Conservation (phyloP, 2,329 filamentous ascomycete species). For the Penicillium sp. region DNA sequence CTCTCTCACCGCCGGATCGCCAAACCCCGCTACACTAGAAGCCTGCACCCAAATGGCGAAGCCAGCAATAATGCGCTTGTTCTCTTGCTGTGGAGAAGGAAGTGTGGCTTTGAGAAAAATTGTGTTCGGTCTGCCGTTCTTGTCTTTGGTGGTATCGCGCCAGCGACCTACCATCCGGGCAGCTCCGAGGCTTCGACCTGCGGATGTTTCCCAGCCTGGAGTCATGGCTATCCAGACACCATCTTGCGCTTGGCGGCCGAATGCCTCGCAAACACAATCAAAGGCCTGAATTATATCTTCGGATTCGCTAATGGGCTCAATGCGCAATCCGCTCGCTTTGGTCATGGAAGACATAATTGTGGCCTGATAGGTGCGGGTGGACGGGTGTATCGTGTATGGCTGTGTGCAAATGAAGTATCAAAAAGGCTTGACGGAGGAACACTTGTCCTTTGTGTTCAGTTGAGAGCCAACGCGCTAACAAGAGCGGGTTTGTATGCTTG, state of each 20-base stretch:
- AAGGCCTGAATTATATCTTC: slow-evolving; percentile 9
- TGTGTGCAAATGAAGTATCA: background rate
- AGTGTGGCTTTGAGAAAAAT: slow-evolving; percentile 58
- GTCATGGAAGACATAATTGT: background rate
- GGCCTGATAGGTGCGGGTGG: background rate
- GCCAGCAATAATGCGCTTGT: slow-evolving; percentile 44
- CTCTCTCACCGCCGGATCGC: slow-evolving; percentile 35
- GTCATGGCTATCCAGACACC: slow-evolving; percentile 54
- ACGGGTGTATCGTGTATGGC: background rate
- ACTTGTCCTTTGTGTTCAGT: background rate
- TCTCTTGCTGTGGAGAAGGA: slow-evolving; percentile 11
- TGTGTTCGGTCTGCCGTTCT: slow-evolving; percentile 43
- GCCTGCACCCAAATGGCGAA: slow-evolving; percentile 58
- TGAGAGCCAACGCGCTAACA: background rate
- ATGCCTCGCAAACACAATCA: slow-evolving; percentile 27
- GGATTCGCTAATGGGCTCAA: slow-evolving; percentile 5
- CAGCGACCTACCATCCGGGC: slow-evolving; percentile 46
- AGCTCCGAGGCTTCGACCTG: slow-evolving; percentile 41
- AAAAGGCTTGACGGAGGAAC: background rate
- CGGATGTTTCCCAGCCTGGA: slow-evolving; percentile 56
- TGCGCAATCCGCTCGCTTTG: background rate
- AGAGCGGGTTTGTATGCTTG: background rate
- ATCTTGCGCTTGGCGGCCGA: slow-evolving; percentile 54
- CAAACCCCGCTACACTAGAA: slow-evolving; percentile 51
- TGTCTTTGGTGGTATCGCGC: slow-evolving; percentile 40